phyloP scores from a whole-genome alignment of 208 protist genomes.

The Trypanosoma melophagium region DNA sequence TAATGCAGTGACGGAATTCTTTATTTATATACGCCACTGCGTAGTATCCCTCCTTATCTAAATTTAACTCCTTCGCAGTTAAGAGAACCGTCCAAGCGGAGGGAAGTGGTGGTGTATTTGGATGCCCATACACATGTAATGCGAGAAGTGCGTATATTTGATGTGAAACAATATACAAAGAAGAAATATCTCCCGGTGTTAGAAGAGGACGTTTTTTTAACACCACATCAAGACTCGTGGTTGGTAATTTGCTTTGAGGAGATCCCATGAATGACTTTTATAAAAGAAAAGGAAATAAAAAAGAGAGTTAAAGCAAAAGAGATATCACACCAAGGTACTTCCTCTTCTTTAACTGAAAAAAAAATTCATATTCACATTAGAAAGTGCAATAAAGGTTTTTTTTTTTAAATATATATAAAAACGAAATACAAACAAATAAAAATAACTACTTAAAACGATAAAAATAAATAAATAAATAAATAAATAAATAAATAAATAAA shows the following conservation, averaged over 20 bases:
- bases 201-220: slow-evolving; percentile 35
- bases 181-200: slow-evolving; percentile 48
- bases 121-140: slow-evolving; percentile 71
- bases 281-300: neutral
- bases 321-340: slow-evolving; percentile 2
- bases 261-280: slow-evolving; percentile 17
- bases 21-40: slow-evolving; percentile 83
- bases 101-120: slow-evolving; percentile 41
- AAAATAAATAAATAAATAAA: neutral
- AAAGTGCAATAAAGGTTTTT: neutral
- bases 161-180: slow-evolving; percentile 63
- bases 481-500: too few species aligned
- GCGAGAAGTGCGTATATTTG: slow-evolving; percentile 72
- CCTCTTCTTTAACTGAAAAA: too few species aligned
- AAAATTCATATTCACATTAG: neutral
- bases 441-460: neutral
- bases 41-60: slow-evolving; percentile 87
- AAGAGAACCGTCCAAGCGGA: slow-evolving; percentile 73
- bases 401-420: neutral
- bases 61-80: slow-evolving; percentile 51
- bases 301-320: slow-evolving; percentile 28
- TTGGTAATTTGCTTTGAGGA: neutral
- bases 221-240: neutral
- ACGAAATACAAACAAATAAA: slow-evolving; percentile 13
- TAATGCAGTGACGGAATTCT: slow-evolving; percentile 66